Evolutionary conservation across 2,329 filamentous ascomycete species (phyloP).

Genomic region (Chaetomium sp.): DNA sequence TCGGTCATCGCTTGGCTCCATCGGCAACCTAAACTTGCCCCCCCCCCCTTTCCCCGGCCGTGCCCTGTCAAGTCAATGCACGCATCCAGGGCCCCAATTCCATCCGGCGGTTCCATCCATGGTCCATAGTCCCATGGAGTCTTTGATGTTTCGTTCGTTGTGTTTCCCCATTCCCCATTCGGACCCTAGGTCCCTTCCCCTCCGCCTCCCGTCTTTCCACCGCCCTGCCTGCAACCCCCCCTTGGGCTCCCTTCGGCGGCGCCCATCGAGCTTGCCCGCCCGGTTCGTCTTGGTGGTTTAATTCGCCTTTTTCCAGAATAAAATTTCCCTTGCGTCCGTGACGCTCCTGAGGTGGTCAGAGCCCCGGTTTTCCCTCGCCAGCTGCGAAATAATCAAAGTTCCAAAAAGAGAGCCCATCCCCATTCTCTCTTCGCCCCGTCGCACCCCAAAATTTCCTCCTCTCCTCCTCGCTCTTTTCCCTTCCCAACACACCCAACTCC

Average conservation of each 20-base stretch:
- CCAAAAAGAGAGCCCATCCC: constrained; percentile 57
- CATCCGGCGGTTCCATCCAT: constrained; percentile 17
- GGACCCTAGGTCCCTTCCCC: neutral
- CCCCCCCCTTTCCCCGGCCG: neutral
- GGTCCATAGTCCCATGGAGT: neutral
- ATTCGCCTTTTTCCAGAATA: constrained; percentile 35
- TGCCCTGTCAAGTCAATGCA: constrained; percentile 12
- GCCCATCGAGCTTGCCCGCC: constrained; percentile 6
- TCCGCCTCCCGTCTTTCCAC: neutral
- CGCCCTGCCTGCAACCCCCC: neutral
- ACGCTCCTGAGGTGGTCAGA: constrained; percentile 39
- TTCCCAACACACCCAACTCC: constrained; percentile 41
- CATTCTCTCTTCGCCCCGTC: constrained; percentile 41
- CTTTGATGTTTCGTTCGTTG: constrained; percentile 8
- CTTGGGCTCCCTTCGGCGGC: constrained; percentile 8
- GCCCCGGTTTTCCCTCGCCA: constrained; percentile 53
- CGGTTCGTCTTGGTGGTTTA: constrained; percentile 33
- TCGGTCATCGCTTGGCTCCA: constrained; percentile 22
- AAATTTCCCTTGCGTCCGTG: constrained; percentile 43
- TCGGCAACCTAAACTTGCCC: constrained; percentile 8
- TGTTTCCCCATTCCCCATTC: constrained; percentile 13
- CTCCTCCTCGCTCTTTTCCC: constrained; percentile 42
- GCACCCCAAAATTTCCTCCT: constrained; percentile 42
- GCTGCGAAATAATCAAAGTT: constrained; percentile 49
- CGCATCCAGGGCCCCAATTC: constrained; percentile 15